These are phyloP conservation scores for Calonectria pteridis DNA, from an alignment of 2,329 filamentous ascomycete genomes.

Conservation along the genomic window DNA sequence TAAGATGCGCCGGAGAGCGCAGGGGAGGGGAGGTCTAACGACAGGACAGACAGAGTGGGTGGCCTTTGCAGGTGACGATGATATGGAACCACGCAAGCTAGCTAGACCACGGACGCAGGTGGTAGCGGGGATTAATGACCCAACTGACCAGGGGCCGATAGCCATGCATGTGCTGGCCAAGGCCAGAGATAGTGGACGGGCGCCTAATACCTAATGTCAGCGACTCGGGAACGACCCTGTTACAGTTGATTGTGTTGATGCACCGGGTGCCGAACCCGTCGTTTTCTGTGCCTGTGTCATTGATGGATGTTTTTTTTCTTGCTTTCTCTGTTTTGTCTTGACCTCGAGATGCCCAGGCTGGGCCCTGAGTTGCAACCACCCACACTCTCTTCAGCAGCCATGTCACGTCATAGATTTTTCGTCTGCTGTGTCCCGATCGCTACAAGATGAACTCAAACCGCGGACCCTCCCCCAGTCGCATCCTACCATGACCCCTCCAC, in stretches of 20 bases:
- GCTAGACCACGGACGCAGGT: neutral
- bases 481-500: neutral
- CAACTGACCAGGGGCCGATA: constrained; percentile 11
- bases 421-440: neutral
- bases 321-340: neutral
- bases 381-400: neutral
- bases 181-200: neutral
- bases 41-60: constrained; percentile 14
- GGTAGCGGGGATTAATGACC: constrained; percentile 10
- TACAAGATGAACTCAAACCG: neutral
- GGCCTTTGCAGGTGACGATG: constrained; percentile 29
- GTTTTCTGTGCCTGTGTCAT: neutral
- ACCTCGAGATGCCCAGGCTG: neutral
- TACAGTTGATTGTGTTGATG: neutral
- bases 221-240: constrained; percentile 2
- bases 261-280: neutral
- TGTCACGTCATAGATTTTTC: constrained; percentile 11
- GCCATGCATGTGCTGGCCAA: neutral
- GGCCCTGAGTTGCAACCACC: neutral
- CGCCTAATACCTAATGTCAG: neutral
- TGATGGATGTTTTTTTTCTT: neutral
- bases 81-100: constrained; percentile 24
- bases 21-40: constrained; percentile 12
- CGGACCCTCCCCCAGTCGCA: neutral
- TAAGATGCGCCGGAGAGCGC: constrained; percentile 11